Evolutionary conservation across 2,329 filamentous ascomycete genomes (phyloP).

Genomic region (Diaporthe vaccinii): DNA sequence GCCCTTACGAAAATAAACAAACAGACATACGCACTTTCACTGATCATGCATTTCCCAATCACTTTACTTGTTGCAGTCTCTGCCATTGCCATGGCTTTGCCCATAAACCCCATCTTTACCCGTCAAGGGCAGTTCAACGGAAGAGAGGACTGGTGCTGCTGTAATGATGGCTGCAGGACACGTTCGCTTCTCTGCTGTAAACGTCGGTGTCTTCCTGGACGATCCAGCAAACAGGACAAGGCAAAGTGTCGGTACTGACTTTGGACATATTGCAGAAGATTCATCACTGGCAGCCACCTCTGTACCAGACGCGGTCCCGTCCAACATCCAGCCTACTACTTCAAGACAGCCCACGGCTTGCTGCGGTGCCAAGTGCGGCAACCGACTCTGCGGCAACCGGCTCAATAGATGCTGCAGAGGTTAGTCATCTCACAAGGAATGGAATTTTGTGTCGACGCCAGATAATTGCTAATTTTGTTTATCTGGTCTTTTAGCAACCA

Average conservation of each 20-base stretch:
- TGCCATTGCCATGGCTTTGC: background rate
- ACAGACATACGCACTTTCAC: background rate
- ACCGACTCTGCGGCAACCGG: background rate
- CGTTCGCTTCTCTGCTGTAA: background rate
- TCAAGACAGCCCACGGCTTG: background rate
- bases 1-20: background rate
- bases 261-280: background rate
- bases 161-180: background rate
- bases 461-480: background rate
- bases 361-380: background rate
- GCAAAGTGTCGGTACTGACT: background rate
- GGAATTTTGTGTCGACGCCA: too few species aligned
- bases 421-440: background rate
- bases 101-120: background rate
- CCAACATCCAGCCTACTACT: too few species aligned
- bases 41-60: background rate
- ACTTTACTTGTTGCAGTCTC: background rate
- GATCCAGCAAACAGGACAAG: background rate
- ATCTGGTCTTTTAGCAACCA: background rate
- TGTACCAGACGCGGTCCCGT: background rate
- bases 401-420: background rate
- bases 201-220: background rate
- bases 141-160: background rate
- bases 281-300: background rate
- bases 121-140: background rate